A percentile compares a stretch with the other conserved stretches of the same genome.
Conservation (phyloP, 169 alveolate species). For the Plasmodium ovale region DNA sequence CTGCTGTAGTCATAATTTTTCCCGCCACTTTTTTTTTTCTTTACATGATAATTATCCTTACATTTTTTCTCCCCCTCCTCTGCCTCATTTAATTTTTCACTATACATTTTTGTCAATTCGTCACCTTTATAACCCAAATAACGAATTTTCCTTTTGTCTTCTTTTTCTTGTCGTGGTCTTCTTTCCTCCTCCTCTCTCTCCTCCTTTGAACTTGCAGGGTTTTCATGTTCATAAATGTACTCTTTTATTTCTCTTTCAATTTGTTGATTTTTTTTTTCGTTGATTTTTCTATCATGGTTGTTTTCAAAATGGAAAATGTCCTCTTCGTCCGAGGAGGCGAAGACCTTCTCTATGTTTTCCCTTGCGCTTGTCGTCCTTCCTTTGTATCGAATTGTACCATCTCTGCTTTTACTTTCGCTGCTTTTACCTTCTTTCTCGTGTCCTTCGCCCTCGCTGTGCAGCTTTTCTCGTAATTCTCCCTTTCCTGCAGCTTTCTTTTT, state of each 20-base stretch:
- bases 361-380: background rate
- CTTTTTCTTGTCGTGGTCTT: background rate
- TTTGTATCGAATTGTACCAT: background rate
- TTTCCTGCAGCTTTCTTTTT: slow-evolving; percentile 3
- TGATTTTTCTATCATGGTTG: slow-evolving; percentile 35
- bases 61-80: background rate
- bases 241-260: slow-evolving; percentile 54
- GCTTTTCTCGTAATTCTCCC: no score
- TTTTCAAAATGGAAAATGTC: slow-evolving; percentile 41
- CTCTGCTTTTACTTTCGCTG: background rate
- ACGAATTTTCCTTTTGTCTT: slow-evolving; percentile 24
- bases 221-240: slow-evolving; percentile 48
- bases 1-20: background rate
- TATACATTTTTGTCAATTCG: slow-evolving; percentile 39
- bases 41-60: no score
- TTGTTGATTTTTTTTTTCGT: slow-evolving; percentile 33
- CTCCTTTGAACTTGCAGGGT: background rate
- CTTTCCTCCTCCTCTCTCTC: background rate
- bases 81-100: background rate
- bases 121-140: slow-evolving; percentile 63
- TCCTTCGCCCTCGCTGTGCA: no score
- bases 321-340: slow-evolving; percentile 37
- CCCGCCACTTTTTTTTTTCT: no score
- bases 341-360: slow-evolving; percentile 13
- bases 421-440: slow-evolving; percentile 24